These are phyloP conservation scores for Mycena sp. DNA, from an alignment of 1,284 basidiomycete genomes.

Conservation along the genomic window DNA sequence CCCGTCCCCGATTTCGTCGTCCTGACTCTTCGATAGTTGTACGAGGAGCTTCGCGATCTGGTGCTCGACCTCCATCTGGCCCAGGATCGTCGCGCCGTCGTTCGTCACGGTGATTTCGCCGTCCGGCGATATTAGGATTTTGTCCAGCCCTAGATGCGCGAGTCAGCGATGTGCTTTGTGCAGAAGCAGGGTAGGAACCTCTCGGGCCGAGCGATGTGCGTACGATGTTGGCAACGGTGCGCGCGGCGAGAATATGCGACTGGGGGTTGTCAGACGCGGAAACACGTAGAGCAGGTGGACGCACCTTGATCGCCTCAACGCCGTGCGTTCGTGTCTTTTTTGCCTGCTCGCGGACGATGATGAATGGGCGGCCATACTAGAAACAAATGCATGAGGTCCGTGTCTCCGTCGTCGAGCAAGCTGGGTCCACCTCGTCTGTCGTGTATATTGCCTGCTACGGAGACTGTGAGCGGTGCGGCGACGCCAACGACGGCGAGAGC, in stretches of 20 bases:
- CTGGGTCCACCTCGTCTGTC: slow-evolving; percentile 81
- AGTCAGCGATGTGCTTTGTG: slow-evolving; percentile 18
- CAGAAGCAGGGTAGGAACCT: slow-evolving; percentile 57
- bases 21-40: slow-evolving; percentile 96
- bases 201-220: slow-evolving; percentile 95
- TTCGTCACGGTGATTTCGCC: slow-evolving; percentile 99
- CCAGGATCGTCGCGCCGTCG: slow-evolving; percentile 96
- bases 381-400: slow-evolving; percentile 19
- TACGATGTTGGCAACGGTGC: slow-evolving; percentile 94
- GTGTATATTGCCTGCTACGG: slow-evolving; percentile 81
- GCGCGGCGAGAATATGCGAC: slow-evolving; percentile 95
- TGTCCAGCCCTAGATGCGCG: slow-evolving; percentile 83
- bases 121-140: slow-evolving; percentile 98
- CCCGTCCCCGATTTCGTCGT: slow-evolving; percentile 99
- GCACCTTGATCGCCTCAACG: slow-evolving; percentile 94
- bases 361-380: slow-evolving; percentile 96
- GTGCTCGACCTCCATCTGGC: slow-evolving; percentile 98
- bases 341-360: slow-evolving; percentile 95
- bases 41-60: slow-evolving; percentile 98
- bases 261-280: slow-evolving; percentile 44
- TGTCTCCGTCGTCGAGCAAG: slow-evolving; percentile 14
- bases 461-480: slow-evolving; percentile 26
- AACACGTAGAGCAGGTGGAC: slow-evolving; percentile 33
- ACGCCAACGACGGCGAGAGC: neutral
- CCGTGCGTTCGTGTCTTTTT: slow-evolving; percentile 97